Conservation (phyloP, 2,329 filamentous ascomycete species). For the Sclerotinia sclerotiorum region DNA sequence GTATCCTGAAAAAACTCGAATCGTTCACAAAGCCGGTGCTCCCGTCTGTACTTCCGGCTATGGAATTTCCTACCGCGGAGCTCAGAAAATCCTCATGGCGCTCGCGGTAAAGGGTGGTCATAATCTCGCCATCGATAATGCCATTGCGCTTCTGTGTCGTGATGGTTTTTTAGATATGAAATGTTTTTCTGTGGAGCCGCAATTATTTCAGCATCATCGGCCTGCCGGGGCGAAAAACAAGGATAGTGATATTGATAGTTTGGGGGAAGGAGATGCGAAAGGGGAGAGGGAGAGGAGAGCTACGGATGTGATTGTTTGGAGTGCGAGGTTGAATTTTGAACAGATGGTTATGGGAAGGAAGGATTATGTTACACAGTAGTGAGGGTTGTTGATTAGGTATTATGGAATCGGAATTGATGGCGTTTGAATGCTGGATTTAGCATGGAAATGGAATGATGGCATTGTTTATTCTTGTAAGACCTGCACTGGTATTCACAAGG, state of each 20-base stretch:
- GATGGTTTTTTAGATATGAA: conserved; percentile 39
- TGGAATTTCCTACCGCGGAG: conserved; percentile 38
- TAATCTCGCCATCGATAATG: conserved; percentile 39
- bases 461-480: neutral
- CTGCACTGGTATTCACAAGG: no score
- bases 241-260: conserved; percentile 41
- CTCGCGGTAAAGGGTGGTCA: conserved; percentile 45
- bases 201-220: conserved; percentile 42
- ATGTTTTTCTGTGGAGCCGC: conserved; percentile 42
- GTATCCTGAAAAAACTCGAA: conserved; percentile 31
- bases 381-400: neutral
- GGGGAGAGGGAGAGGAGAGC: conserved; percentile 37
- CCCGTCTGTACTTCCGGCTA: conserved; percentile 42
- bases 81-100: conserved; percentile 61
- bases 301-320: conserved; percentile 43
- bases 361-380: neutral
- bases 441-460: neutral
- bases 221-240: conserved; percentile 36
- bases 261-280: neutral
- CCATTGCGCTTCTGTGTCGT: conserved; percentile 40
- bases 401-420: neutral
- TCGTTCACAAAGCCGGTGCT: conserved; percentile 36
- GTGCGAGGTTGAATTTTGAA: conserved; percentile 41
- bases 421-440: neutral
- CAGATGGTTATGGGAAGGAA: conserved; percentile 36